Percentiles rank a stretch among this genome's conserved stretches.
phyloP scores from a whole-genome alignment of 2,329 filamentous ascomycete species.

The Microcyclospora pomicola region DNA sequence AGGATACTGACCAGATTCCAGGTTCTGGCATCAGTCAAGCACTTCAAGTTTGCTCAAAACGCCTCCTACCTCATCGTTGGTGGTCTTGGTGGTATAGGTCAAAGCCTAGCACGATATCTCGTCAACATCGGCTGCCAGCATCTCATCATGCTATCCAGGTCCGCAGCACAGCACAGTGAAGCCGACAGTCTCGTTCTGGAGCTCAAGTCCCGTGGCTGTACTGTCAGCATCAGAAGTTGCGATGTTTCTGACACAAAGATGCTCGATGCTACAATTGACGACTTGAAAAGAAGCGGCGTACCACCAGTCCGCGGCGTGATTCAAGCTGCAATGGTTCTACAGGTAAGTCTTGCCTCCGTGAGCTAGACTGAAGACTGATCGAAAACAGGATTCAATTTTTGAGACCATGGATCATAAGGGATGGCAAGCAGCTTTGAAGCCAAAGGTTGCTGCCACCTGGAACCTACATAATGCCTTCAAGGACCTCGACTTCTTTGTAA shows the following conservation, averaged over 20 bases:
- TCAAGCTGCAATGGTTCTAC: constrained; percentile 23
- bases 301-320: constrained; percentile 9
- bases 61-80: constrained; percentile 1
- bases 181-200: too few relatives aligned
- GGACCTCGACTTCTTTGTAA: constrained; percentile 17
- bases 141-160: background rate
- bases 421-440: constrained; percentile 9
- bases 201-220: too few relatives aligned
- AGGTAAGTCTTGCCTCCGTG: constrained; percentile 7
- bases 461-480: constrained; percentile 10
- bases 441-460: constrained; percentile 17
- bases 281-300: too few relatives aligned
- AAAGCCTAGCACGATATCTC: background rate
- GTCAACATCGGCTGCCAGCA: too few relatives aligned
- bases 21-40: too few relatives aligned
- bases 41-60: too few relatives aligned
- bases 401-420: constrained; percentile 12
- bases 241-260: too few relatives aligned
- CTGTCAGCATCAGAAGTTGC: too few relatives aligned
- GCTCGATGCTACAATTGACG: too few relatives aligned
- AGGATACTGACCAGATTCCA: too few relatives aligned
- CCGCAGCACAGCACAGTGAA: too few relatives aligned
- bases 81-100: background rate
- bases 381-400: constrained; percentile 5
- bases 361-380: background rate